Evolutionary conservation across 768 basidiomycete species (phyloP).

Genomic region (Tulasnella sp.): DNA sequence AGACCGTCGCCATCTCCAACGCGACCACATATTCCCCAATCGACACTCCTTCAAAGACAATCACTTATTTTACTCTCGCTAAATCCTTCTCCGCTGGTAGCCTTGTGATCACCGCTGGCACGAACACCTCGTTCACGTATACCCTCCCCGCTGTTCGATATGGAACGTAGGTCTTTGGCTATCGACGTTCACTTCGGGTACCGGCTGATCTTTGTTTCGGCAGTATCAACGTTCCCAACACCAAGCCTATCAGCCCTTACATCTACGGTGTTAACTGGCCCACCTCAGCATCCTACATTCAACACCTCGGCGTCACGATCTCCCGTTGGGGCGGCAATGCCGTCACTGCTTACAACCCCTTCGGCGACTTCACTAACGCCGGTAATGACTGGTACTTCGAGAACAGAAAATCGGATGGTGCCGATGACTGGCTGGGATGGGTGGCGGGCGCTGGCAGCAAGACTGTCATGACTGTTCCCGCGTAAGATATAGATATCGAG

Average conservation of each 20-base stretch:
- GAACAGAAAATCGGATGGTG: slow-evolving; percentile 42
- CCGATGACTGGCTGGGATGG: slow-evolving; percentile 51
- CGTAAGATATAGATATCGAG: slow-evolving; percentile 40
- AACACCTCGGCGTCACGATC: slow-evolving; percentile 48
- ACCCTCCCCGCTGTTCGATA: slow-evolving; percentile 45
- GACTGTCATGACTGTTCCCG: slow-evolving; percentile 47
- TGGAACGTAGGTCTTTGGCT: slow-evolving; percentile 36
- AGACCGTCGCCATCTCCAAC: slow-evolving; percentile 40
- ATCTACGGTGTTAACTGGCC: slow-evolving; percentile 59
- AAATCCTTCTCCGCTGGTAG: slow-evolving; percentile 42
- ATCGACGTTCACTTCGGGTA: neutral
- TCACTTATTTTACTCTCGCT: slow-evolving; percentile 48
- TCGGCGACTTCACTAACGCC: slow-evolving; percentile 23
- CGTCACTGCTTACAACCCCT: slow-evolving; percentile 25
- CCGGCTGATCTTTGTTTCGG: neutral
- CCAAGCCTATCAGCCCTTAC: slow-evolving; percentile 43
- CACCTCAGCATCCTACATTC: slow-evolving; percentile 44
- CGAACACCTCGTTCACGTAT: slow-evolving; percentile 40
- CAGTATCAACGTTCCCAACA: slow-evolving; percentile 41
- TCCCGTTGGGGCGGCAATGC: slow-evolving; percentile 49
- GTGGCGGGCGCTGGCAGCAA: slow-evolving; percentile 45
- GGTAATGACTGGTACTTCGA: slow-evolving; percentile 52
- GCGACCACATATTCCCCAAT: slow-evolving; percentile 42
- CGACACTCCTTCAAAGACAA: slow-evolving; percentile 47
- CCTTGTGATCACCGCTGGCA: slow-evolving; percentile 43